Base-by-base conservation (phyloP, 257 asterid species). In the Solanum sitiens region DNA sequence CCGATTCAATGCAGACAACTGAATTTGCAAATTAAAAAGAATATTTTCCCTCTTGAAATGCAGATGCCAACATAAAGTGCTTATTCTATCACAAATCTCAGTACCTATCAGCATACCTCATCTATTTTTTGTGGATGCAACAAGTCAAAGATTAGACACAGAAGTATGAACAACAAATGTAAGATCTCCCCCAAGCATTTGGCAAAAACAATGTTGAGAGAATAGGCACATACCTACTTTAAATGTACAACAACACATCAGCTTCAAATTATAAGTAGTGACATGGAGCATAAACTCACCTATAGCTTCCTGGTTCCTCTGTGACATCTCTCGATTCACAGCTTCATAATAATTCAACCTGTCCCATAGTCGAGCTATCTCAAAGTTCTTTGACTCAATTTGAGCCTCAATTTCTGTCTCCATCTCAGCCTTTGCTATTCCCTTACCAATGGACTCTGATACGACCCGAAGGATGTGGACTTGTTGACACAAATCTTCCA, bases 241-340 rank as follows among this genome's bases (percentile, higher is more conserved):
- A 45, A 85, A 25, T 27, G 27, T 40, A 79, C 40, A 37, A 61
- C 65, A 65, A 50, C 35, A 40, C 56, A 83, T 59, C n/a, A 40
- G 83, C 65, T 70, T 73, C 83, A 39, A 39, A 61, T 40, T 44
- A 27, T 45, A 67, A 27, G 85, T 33, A 79, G 71, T 13, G 63
- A 12, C 37, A 39, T 45, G 39, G 35, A 59, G 5, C 80, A 75
- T 93, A n/a, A 88, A 86, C 96, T 92, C 88, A 96, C 99, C 99
- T 37, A 97, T 89, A 71, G 95, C 93, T 94, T 96, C 97, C 93
- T 97, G 99, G 91, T 96, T 97, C 91, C 99, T 93, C 86, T 95
- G 99, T 80, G 99, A 97, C 99, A 97, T 96, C 93, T 97, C 98
- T 90, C 93, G 94, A 89, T 95, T 97, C 90, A 96, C 98, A 84